phyloP scores from a whole-genome alignment of 2,329 filamentous ascomycete genomes.

The Diaporthe australafricana region DNA sequence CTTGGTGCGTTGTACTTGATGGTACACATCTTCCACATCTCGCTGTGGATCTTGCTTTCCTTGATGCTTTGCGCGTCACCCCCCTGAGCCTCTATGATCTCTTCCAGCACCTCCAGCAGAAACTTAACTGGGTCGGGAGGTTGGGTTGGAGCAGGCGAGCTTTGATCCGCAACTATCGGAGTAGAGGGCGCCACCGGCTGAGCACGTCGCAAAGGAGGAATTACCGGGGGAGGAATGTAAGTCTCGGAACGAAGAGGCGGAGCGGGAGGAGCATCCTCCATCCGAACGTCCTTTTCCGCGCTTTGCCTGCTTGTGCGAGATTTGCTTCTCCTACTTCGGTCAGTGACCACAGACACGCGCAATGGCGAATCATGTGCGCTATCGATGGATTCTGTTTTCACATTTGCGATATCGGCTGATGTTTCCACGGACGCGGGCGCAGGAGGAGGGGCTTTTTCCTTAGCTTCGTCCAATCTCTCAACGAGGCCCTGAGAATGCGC shows the following conservation, averaged over 20 bases:
- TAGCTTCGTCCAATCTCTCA: constrained; percentile 27
- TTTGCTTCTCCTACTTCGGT: constrained; percentile 39
- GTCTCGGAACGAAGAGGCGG: constrained; percentile 38
- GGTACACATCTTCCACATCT: constrained; percentile 53
- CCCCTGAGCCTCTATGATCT: constrained; percentile 45
- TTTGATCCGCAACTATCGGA: not conserved
- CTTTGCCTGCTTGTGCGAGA: constrained; percentile 42
- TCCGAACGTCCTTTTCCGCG: constrained; percentile 42
- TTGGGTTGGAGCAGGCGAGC: constrained; percentile 6
- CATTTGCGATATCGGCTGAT: constrained; percentile 38
- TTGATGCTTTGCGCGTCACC: constrained; percentile 44
- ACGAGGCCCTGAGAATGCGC: constrained; percentile 40
- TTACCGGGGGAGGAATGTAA: constrained; percentile 26
- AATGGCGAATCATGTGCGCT: constrained; percentile 32
- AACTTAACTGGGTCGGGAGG: constrained; percentile 34
- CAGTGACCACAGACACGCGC: constrained; percentile 29
- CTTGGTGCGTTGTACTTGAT: constrained; percentile 51
- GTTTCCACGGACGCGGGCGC: not conserved
- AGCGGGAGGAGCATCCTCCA: constrained; percentile 40
- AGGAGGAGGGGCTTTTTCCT: not conserved
- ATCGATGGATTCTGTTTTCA: constrained; percentile 36
- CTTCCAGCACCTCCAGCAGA: constrained; percentile 41
- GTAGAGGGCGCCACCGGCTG: not conserved
- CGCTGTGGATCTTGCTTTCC: constrained; percentile 46
- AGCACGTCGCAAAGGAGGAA: not conserved